Conservation (phyloP, 306 rosid genomes). For the Pterocarpus macrocarpus region DNA sequence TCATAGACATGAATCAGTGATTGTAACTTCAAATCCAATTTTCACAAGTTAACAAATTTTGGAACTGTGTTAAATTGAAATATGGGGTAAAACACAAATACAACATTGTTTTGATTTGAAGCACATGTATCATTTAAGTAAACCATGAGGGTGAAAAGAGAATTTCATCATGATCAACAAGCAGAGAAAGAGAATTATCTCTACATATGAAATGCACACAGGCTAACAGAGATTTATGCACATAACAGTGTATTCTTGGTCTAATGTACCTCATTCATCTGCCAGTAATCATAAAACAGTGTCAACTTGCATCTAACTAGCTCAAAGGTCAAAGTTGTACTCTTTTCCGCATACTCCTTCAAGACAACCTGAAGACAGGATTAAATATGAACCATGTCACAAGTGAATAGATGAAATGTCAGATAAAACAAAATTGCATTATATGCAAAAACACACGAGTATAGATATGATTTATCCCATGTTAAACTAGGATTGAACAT, state of each 20-base stretch:
- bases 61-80: neutral
- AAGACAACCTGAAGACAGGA: constrained; percentile 62
- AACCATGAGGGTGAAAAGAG: constrained; percentile 14
- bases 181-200: constrained; percentile 1
- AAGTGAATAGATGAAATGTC: constrained; percentile 28
- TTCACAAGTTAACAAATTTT: constrained; percentile 27
- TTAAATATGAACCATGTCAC: constrained; percentile 36
- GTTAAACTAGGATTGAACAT: constrained; percentile 28
- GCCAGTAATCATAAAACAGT: constrained; percentile 93
- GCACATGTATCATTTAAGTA: neutral
- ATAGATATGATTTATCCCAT: constrained; percentile 30
- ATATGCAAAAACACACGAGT: neutral
- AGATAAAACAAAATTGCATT: constrained; percentile 13
- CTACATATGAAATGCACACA: constrained; percentile 5
- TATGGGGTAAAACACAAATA: constrained; percentile 21
- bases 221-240: constrained; percentile 3
- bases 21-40: constrained; percentile 21
- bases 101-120: constrained; percentile 23
- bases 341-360: constrained; percentile 60
- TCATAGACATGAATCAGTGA: constrained; percentile 5
- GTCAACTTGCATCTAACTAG: constrained; percentile 90
- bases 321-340: constrained; percentile 62
- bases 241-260: constrained; percentile 14
- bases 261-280: constrained; percentile 86
- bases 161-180: neutral